Evolutionary conservation across 2,329 filamentous ascomycete genomes (phyloP), one percentile per base, ranked within the genome.

Genomic region (Capronia epimyces): DNA sequence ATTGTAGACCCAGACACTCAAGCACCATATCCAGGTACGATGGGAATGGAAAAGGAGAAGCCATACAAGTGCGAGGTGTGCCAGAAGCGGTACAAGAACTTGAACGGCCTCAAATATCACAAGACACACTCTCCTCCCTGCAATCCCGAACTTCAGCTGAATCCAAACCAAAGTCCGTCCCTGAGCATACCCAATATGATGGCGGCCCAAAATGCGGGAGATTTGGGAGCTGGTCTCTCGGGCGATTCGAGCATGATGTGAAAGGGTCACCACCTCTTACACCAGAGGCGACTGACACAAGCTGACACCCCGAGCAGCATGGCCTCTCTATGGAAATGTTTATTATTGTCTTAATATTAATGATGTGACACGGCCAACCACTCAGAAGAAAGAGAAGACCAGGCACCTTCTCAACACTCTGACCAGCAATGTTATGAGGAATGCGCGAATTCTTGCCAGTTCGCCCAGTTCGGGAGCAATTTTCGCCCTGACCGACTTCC

Each of bases 41-140:
- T 95, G 29, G 93, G 93, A n/a, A 98, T 98, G 93, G 93, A 98
- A 72, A 98, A 97, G 69, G 91, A 97, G 74, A 98, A 98, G 75
- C 93, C 93, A 2, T 97, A 97, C 68, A 90, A 90, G 65, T 98
- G 93, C 69, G 90, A 97, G 59, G 86, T 89, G 9, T 98, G 93
- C 66, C 90, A 91, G 63, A 98, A 98, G 75, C 86, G 93, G 46
- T 98, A 98, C 74, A 98, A 98, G 82, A 98, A 98, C 66, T 71
- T 98, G 55, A 98, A 98, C 70, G 93, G 93, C 5, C 80, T 98
- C 56, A 98, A 98, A 82, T 98, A 98, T 66, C 82, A 86, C 72
- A 88, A 87, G 69, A 81, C 84, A 57, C 86, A 96, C 68, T 93
- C 89, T 10, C 85, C 89, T 20, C 86, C 86, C 46, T 96, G 90